phyloP scores from a whole-genome alignment of 441 rosid genomes.

The Omphalea diandra region DNA sequence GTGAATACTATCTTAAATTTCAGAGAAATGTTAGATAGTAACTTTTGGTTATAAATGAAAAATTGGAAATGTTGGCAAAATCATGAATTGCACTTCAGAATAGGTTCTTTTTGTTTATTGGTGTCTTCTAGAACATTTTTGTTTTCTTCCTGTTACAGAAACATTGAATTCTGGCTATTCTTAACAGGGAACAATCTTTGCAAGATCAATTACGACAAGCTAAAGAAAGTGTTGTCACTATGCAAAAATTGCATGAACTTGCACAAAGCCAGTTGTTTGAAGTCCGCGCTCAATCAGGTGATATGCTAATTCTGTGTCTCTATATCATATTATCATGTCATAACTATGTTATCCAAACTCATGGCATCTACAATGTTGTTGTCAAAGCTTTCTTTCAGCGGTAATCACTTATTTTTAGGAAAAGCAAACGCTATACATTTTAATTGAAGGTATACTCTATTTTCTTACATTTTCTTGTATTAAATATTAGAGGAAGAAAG shows the following conservation, averaged over 20 bases:
- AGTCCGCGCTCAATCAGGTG: constrained; percentile 95
- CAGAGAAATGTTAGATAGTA: no score
- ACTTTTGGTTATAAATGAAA: no score
- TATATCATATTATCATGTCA: constrained; percentile 17
- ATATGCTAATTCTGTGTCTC: constrained; percentile 22
- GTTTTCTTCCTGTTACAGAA: neutral
- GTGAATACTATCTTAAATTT: no score
- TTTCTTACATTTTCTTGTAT: constrained; percentile 12
- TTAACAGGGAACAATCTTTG: constrained; percentile 78
- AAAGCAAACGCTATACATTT: neutral
- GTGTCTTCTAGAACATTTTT: neutral
- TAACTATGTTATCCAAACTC: constrained; percentile 2
- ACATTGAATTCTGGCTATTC: neutral
- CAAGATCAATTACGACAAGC: constrained; percentile 98
- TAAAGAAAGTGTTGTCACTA: constrained; percentile 84
- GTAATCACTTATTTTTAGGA: neutral
- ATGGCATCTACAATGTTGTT: neutral
- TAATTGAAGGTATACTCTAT: constrained; percentile 11
- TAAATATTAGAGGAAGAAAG: constrained; percentile 78
- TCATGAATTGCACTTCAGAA: neutral
- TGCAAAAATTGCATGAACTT: constrained; percentile 95
- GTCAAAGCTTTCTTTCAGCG: constrained; percentile 3
- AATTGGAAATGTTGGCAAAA: no score
- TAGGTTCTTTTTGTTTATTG: neutral
- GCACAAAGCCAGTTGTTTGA: constrained; percentile 97